Evolutionary conservation across 495 filamentous ascomycete genomes (phyloP).

Genomic region (Saxophila tyrrhenica): DNA sequence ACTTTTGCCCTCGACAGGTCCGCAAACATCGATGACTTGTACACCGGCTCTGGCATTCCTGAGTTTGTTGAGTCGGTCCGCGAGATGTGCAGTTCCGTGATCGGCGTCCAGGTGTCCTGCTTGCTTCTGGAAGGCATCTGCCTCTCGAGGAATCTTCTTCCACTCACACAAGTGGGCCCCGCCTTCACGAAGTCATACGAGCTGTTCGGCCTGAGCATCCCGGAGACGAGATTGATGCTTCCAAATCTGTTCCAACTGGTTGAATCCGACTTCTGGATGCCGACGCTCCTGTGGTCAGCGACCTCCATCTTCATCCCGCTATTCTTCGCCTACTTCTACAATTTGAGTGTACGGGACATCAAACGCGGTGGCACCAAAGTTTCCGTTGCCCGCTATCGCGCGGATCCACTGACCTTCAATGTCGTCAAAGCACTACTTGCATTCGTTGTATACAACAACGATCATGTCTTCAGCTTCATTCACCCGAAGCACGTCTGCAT

Average conservation of each 20-base stretch:
- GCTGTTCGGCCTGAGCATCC: conserved; percentile 30
- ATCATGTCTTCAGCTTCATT: conserved; percentile 43
- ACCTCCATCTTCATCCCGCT: conserved; percentile 61
- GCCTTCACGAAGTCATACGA: not conserved
- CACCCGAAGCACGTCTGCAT: conserved; percentile 44
- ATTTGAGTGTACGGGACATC: conserved; percentile 47
- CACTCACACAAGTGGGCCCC: conserved; percentile 45
- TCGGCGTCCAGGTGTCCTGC: conserved; percentile 43
- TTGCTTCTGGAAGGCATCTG: conserved; percentile 47
- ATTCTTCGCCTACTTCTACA: conserved; percentile 73
- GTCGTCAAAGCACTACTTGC: conserved; percentile 70
- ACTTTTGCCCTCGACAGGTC: not conserved
- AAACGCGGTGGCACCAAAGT: conserved; percentile 24
- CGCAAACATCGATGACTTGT: conserved; percentile 33
- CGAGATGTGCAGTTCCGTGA: conserved; percentile 32
- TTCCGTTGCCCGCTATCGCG: conserved; percentile 33
- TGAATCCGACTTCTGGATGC: conserved; percentile 68
- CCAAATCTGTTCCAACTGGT: conserved; percentile 79
- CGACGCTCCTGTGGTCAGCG: conserved; percentile 63
- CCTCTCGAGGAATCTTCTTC: conserved; percentile 51
- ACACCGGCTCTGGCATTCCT: conserved; percentile 36
- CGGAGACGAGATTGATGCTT: conserved; percentile 44
- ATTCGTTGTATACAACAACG: conserved; percentile 54
- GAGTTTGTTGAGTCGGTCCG: conserved; percentile 44
- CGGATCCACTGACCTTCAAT: conserved; percentile 83